Conservation (phyloP, 768 basidiomycete genomes). For the Termitomyces sp. region DNA sequence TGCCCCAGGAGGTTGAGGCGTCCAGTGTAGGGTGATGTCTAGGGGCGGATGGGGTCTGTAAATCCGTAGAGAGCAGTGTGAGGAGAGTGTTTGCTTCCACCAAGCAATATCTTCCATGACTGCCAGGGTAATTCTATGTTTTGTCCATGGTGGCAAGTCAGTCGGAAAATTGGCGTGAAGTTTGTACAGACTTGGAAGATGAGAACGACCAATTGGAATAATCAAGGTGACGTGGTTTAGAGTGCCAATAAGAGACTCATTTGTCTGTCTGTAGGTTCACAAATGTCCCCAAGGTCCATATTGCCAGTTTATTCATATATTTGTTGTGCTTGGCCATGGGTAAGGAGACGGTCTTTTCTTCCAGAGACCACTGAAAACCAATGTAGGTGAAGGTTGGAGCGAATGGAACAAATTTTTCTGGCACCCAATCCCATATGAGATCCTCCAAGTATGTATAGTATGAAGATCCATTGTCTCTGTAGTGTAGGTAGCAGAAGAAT, state of each 20-base stretch:
- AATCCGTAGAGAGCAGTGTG: slow-evolving; percentile 5
- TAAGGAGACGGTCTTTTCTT: slow-evolving; percentile 23
- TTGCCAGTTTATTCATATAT: slow-evolving; percentile 21
- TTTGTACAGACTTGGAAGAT: slow-evolving; percentile 24
- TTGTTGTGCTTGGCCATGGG: slow-evolving; percentile 25
- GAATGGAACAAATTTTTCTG: slow-evolving; percentile 24
- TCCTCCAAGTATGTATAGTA: not conserved
- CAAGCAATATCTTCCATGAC: slow-evolving; percentile 21
- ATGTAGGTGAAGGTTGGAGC: slow-evolving; percentile 28
- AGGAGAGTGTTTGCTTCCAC: slow-evolving; percentile 21
- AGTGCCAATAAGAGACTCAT: slow-evolving; percentile 27
- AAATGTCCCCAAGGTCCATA: slow-evolving; percentile 11
- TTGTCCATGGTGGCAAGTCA: slow-evolving; percentile 7
- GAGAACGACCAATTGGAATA: slow-evolving; percentile 24
- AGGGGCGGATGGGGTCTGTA: slow-evolving; percentile 10
- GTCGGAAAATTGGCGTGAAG: slow-evolving; percentile 23
- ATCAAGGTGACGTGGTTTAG: slow-evolving; percentile 33
- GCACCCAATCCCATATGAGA: slow-evolving; percentile 26
- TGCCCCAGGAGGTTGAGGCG: slow-evolving; percentile 26
- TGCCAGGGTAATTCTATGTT: slow-evolving; percentile 8
- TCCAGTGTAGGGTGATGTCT: slow-evolving; percentile 23
- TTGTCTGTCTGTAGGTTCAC: slow-evolving; percentile 17
- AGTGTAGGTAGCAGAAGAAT: not conserved
- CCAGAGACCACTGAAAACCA: slow-evolving; percentile 34
- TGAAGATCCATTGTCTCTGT: not conserved